Evolutionary conservation across 306 rosid species (phyloP).

Genomic region (Prunus fruticosa): DNA sequence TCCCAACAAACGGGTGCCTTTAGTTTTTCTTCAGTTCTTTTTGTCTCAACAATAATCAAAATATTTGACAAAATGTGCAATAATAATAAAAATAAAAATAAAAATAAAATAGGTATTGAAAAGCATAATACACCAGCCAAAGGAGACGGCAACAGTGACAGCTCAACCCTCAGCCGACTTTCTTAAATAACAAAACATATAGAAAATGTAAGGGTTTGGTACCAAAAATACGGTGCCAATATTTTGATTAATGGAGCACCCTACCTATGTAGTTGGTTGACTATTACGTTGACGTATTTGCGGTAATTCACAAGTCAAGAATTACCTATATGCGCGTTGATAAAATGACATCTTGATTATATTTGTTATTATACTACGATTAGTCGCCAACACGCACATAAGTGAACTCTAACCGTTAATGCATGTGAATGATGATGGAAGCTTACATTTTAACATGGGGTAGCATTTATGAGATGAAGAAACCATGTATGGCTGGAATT

Average conservation of each 20-base stretch:
- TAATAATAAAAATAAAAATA: background rate
- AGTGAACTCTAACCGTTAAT: too few species aligned
- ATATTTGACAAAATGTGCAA: constrained; percentile 1
- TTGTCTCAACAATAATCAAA: background rate
- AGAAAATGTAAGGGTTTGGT: constrained; percentile 12
- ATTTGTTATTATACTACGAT: fast-evolving
- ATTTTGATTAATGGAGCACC: constrained; percentile 1
- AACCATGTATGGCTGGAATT: background rate
- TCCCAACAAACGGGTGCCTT: constrained; percentile 10
- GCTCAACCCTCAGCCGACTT: constrained; percentile 55
- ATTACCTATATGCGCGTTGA: too few species aligned
- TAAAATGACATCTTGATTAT: too few species aligned
- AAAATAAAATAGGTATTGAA: constrained; percentile 13
- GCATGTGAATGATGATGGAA: background rate
- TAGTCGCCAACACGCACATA: fast-evolving
- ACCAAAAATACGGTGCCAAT: background rate
- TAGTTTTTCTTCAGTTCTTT: background rate
- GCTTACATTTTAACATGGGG: background rate
- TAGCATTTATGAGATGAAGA: background rate
- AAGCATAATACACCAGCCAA: constrained; percentile 33
- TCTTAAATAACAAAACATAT: constrained; percentile 29
- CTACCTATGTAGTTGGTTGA: background rate
- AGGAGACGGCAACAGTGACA: constrained; percentile 43
- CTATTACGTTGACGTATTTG: background rate
- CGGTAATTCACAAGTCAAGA: too few species aligned